phyloP scores from a whole-genome alignment of 225 moss, liverwort and hornwort species.

The Climacium dendroides region DNA sequence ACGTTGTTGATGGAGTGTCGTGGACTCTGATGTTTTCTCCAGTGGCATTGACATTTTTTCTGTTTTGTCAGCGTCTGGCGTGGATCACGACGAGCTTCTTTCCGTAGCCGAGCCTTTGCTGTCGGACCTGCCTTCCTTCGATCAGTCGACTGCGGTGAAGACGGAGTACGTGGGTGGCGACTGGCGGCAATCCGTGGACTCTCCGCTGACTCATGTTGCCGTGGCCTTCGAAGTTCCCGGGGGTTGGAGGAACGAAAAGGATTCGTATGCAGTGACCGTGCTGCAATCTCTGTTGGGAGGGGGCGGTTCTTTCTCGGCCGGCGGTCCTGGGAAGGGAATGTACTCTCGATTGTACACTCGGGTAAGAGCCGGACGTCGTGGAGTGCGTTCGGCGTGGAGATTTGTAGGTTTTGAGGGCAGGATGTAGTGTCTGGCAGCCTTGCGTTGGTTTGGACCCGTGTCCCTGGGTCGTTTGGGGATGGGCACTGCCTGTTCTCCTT shows the following conservation, averaged over 20 bases:
- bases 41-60: neutral
- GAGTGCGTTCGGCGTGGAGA: neutral
- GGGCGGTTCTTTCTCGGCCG: constrained; percentile 84
- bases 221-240: constrained; percentile 86
- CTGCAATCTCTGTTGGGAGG: constrained; percentile 77
- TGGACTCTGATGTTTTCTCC: neutral
- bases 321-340: constrained; percentile 96
- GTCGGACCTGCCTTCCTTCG: constrained; percentile 39
- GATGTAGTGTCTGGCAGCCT: neutral
- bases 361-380: neutral
- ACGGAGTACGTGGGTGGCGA: constrained; percentile 85
- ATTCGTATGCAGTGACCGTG: constrained; percentile 68
- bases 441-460: neutral
- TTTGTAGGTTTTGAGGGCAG: too few relatives aligned
- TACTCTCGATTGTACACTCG: constrained; percentile 79
- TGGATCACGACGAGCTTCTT: constrained; percentile 82
- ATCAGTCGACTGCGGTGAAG: constrained; percentile 16
- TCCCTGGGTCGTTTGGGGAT: too few relatives aligned
- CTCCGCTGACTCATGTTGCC: constrained; percentile 80
- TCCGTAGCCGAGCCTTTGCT: constrained; percentile 71
- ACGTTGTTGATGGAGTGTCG: neutral
- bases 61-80: constrained; percentile 47
- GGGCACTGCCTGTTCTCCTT: neutral
- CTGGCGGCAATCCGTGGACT: constrained; percentile 87
- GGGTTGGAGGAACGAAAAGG: constrained; percentile 87